Base-by-base conservation (phyloP, 2,329 filamentous ascomycete species). In the Botrytis hyacinthi region DNA sequence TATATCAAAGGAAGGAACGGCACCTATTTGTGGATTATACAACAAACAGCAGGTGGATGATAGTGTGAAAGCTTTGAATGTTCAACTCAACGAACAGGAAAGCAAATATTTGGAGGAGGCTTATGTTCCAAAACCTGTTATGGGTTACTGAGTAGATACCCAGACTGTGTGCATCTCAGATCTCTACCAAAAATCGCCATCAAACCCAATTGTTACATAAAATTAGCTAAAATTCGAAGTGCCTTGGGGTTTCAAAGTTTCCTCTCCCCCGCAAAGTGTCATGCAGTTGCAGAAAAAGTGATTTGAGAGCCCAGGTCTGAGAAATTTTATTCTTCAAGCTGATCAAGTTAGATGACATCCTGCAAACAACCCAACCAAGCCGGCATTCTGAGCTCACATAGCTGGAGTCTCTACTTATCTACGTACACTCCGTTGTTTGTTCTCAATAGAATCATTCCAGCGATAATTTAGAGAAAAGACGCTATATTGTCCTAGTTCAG, bases 231-330 rank as follows among this genome's bases (percentile, higher is more conserved):
- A 0, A n/a, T 4, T 51, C 16, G 12, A 51, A 51, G 26, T 14
- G 4, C 2, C 12, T 7, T 1, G 2, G 12, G 14, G 20, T 22
- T 46, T 51, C 8, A 14, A 51, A 14, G 3, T 0, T 2, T 1
- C 22, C 22, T 10, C 46, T n/a, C 26, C 26, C 46, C 22, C 26
- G 4, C 4, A 14, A n/a, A 51, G 0, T 7, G 10, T n/a, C 1
- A 51, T 6, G 48, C 10, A 51, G n/a, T 51, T 4, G 48, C 48
- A 6, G 1, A n/a, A n/a, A n/a, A 14, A 51, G 20, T 12, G 4
- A 51, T 51, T 51, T 16, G 26, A 51, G 12, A 51, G 22, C 26
- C 46, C 48, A 51, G 12, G 0, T n/a, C 26, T 51, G 48, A 51
- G 26, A 51, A n/a, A n/a, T n/a, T n/a, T 51, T 2, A 51, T n/a